Base-by-base conservation (phyloP, 345 rosid species). In the Trapa incisa region DNA sequence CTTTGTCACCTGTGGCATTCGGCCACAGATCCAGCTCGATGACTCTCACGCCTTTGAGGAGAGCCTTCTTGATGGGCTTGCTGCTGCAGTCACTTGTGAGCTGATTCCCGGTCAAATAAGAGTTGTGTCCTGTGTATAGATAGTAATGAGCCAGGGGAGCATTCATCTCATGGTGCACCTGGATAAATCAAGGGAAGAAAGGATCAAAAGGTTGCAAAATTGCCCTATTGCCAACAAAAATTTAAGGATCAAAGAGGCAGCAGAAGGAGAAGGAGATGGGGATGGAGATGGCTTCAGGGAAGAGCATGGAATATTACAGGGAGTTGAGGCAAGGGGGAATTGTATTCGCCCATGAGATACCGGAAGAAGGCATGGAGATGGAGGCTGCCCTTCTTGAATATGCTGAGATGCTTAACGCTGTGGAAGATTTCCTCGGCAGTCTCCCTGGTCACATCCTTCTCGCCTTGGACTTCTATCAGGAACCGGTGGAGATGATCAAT, bases 1-100 rank as follows among this genome's bases (percentile, higher is more conserved):
- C 85, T 70, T 78, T 69, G 8, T 80, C 75, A 47, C 78, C 78
- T 2, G 76, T 72, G 62, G 82, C 58, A 79, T 73, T 78, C 15
- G 96, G 91, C 98, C 98, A 87, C 64, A 92, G 74, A 81, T 92
- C 98, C 68, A 92, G 77, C 76, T 92, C 98, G 64, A 92, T 89
- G 1, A 86, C 93, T 75, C 95, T 81, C 7, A 92, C 95, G 47
- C 95, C 89, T 60, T 47, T 74, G 57, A 33, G 22, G 29, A 92
- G 73, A 75, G 98, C 89, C 54, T 72, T 72, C 47, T 63, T 76
- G 38, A 92, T 92, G 1, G 98, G 95, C 43, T 74, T 78, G 0
- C 41, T 70, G 70, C 91, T 85, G 78, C 96, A 78, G 15, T 74
- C 47, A 39, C 96, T 92, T 67, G 78, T 81, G 9, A 92, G 45